phyloP scores from a whole-genome alignment of 495 filamentous ascomycete species.

The Xanthoparmelia taractica region DNA sequence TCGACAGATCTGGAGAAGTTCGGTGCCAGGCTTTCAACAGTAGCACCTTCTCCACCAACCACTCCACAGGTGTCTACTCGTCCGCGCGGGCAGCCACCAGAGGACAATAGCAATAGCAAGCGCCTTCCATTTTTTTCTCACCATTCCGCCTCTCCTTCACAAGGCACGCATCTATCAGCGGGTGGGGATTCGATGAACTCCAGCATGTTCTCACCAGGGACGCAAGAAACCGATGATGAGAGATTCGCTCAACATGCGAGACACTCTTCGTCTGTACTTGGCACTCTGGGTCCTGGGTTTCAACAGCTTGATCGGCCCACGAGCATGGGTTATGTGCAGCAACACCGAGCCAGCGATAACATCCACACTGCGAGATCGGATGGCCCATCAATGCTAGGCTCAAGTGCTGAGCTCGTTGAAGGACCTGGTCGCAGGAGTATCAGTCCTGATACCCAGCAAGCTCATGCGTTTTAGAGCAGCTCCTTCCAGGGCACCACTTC shows the following conservation, averaged over 20 bases:
- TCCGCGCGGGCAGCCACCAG: conserved; percentile 15
- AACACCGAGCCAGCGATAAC: conserved; percentile 53
- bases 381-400: conserved; percentile 45
- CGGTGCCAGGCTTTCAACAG: conserved; percentile 25
- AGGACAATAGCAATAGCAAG: conserved; percentile 13
- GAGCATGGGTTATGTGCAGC: conserved; percentile 66
- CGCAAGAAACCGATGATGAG: conserved; percentile 12
- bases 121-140: conserved; percentile 24
- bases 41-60: conserved; percentile 26
- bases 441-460: conserved; percentile 25
- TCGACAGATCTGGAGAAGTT: conserved; percentile 23
- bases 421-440: conserved; percentile 22
- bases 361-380: conserved; percentile 51
- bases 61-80: conserved; percentile 25
- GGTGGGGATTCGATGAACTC: conserved; percentile 24
- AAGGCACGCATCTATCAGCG: conserved; percentile 22
- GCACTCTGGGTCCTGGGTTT: conserved; percentile 25
- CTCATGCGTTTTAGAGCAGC: conserved; percentile 22
- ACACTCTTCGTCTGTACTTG: conserved; percentile 29
- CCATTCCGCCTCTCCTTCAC: conserved; percentile 16
- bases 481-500: too few species aligned
- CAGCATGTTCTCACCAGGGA: conserved; percentile 19
- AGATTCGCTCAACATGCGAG: conserved; percentile 18
- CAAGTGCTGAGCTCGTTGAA: conserved; percentile 43
- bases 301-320: conserved; percentile 50